Evolutionary conservation across 192 early-diverging fungal genomes (phyloP).

Genomic region (Dissophora ornata): DNA sequence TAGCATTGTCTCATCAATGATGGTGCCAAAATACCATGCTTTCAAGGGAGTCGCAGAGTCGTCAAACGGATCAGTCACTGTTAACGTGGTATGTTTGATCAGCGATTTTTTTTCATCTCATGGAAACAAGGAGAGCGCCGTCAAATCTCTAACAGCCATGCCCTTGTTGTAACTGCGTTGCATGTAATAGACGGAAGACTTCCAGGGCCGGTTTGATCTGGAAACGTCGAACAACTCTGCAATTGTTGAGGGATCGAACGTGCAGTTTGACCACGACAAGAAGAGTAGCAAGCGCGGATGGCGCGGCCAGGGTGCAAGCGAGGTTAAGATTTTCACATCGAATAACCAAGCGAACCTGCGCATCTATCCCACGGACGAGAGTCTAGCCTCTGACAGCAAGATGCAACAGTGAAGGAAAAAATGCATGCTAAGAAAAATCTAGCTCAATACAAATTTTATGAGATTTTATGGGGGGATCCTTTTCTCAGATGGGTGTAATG

Average conservation of each 20-base stretch:
- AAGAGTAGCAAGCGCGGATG: slow-evolving; percentile 24
- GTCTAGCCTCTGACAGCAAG: slow-evolving; percentile 10
- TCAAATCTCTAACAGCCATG: no score
- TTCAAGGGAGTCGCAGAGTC: slow-evolving; percentile 18
- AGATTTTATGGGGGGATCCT: no score
- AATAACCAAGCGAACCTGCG: slow-evolving; percentile 20
- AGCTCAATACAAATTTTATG: no score
- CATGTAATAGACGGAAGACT: slow-evolving; percentile 31
- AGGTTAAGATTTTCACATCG: slow-evolving; percentile 17
- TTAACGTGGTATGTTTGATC: slow-evolving; percentile 35
- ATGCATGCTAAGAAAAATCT: background rate
- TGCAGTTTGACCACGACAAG: slow-evolving; percentile 32
- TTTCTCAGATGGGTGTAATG: no score
- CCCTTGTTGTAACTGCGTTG: no score
- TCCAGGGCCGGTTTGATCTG: slow-evolving; percentile 32
- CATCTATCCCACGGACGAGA: slow-evolving; percentile 39
- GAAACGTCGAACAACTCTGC: slow-evolving; percentile 24
- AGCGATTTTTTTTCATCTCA: background rate
- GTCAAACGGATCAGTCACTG: slow-evolving; percentile 26
- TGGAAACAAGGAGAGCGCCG: no score
- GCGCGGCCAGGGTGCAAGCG: slow-evolving; percentile 12
- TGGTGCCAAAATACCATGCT: slow-evolving; percentile 25
- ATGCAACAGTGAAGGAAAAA: background rate
- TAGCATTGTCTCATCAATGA: slow-evolving; percentile 32
- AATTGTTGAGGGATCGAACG: slow-evolving; percentile 21